Evolutionary conservation across 768 basidiomycete genomes (phyloP), one percentile per base, ranked within the genome.

Genomic region (Epithele typhae): DNA sequence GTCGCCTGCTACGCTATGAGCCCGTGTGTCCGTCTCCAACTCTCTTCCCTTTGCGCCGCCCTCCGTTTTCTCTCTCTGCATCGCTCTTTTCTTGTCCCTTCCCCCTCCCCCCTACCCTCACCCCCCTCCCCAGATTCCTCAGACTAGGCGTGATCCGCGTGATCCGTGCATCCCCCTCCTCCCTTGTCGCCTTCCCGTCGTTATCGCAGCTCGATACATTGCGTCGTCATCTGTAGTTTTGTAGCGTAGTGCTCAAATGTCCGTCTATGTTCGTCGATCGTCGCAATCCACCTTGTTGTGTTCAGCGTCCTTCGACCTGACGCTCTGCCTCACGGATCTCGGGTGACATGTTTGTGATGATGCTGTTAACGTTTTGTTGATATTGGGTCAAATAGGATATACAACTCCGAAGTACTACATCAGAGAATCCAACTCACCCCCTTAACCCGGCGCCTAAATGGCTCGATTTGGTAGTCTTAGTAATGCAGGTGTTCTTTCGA

Each of bases 231-330:
- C 45, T 61, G 59, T 59, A 63, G 60, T 63, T 62, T 52, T 64
- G 63, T 64, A 64, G 62, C 60, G 57, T 64, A 64, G 60, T 55
- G 53, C 54, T 53, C 51, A 48, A 53, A 49, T 52, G 52, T 54
- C 48, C 51, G 40, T 37, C 36, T 53, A 53, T 57, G 46, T 46
- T 46, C 50, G 48, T 55, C 48, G 44, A 45, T 46, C 40, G 43
- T 60, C 59, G 45, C 48, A 48, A 45, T 53, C 30, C 46, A 51
- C 43, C 37, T 30, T 48, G 49, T 45, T 49, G 45, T 52, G 27
- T 45, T 37, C 34, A 45, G 40, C 27, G 27, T 44, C n/a, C n/a
- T n/a, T n/a, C n/a, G n/a, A n/a, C n/a, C n/a, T n/a, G n/a, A n/a
- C n/a, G n/a, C n/a, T n/a, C n/a, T n/a, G n/a, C n/a, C n/a, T n/a